phyloP scores from a whole-genome alignment of 2,329 filamentous ascomycete species.

The Scortechinia acanthostroma region DNA sequence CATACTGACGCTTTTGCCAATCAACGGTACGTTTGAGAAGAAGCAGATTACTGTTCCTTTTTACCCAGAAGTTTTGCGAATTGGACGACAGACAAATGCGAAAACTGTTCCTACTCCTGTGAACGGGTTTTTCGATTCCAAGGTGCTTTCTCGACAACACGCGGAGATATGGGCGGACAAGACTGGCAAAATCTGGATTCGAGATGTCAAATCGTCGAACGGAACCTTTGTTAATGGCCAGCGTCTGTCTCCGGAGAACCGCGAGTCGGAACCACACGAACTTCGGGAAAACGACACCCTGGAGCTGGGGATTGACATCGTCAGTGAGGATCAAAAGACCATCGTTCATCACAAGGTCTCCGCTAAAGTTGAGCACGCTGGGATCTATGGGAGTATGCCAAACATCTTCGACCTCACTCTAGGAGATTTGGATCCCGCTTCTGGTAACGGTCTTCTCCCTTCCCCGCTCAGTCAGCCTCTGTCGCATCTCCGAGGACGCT shows the following conservation, averaged over 20 bases:
- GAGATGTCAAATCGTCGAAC: conserved; percentile 96
- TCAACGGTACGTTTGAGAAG: conserved; percentile 94
- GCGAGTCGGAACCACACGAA: conserved; percentile 92
- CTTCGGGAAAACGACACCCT: conserved; percentile 84
- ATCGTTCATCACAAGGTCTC: conserved; percentile 98
- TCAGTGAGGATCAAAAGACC: conserved; percentile 96
- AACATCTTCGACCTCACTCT: conserved; percentile 85
- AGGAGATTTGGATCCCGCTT: conserved; percentile 79
- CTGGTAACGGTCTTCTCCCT: conserved; percentile 65
- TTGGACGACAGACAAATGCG: conserved; percentile 92
- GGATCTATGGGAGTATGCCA: conserved; percentile 67
- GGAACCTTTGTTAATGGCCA: conserved; percentile 95
- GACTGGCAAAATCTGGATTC: conserved; percentile 83
- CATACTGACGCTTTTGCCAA: conserved; percentile 76
- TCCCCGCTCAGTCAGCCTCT: conserved; percentile 42
- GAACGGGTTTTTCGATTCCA: conserved; percentile 97
- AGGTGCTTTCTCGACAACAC: conserved; percentile 91
- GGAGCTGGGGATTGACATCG: conserved; percentile 94
- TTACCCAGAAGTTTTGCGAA: conserved; percentile 85
- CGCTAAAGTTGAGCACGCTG: conserved; percentile 91
- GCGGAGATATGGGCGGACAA: conserved; percentile 90
- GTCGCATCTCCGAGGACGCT: conserved; percentile 64
- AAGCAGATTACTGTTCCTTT: conserved; percentile 94
- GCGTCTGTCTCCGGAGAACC: conserved; percentile 83
- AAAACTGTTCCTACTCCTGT: conserved; percentile 85